Percentiles rank a stretch among this genome's conserved stretches.
phyloP scores from a whole-genome alignment of 73 alveolate genomes.

The Paramecium primaurelia region DNA sequence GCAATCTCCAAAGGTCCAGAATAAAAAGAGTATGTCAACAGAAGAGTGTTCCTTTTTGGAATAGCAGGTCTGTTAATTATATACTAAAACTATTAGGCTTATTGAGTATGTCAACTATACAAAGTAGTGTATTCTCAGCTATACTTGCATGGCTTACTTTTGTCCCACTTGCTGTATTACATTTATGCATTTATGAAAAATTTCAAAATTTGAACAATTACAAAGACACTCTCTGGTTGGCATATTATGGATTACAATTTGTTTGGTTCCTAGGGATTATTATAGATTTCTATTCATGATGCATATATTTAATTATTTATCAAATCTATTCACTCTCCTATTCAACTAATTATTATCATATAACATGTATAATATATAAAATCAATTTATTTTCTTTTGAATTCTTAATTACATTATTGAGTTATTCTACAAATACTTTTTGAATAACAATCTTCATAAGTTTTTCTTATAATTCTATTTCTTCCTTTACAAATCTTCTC shows the following conservation, averaged over 20 bases:
- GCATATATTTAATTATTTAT: not conserved
- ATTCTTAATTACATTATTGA: not conserved
- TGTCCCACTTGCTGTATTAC: not conserved
- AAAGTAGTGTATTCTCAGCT: not conserved
- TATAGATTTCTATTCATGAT: not conserved
- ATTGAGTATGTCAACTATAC: not conserved
- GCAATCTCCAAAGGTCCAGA: not conserved
- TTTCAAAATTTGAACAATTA: not conserved
- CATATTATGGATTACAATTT: not conserved
- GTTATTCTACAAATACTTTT: not conserved
- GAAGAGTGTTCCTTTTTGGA: not conserved
- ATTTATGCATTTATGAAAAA: not conserved
- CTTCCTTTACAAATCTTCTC: not conserved
- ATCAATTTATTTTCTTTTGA: not conserved
- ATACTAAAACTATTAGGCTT: not conserved
- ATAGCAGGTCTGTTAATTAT: not conserved
- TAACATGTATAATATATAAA: not conserved
- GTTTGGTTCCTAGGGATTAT: slow-evolving; percentile 7
- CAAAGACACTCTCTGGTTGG: slow-evolving; percentile 1
- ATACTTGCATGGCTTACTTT: not conserved
- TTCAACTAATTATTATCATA: not conserved
- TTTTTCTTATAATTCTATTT: not conserved
- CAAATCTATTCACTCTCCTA: not conserved
- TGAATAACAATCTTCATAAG: not conserved
- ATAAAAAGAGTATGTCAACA: not conserved